A percentile compares a stretch with the other conserved stretches of the same genome.
phyloP scores from a whole-genome alignment of 2,329 filamentous ascomycete genomes.

The Colletotrichum theobromicola region DNA sequence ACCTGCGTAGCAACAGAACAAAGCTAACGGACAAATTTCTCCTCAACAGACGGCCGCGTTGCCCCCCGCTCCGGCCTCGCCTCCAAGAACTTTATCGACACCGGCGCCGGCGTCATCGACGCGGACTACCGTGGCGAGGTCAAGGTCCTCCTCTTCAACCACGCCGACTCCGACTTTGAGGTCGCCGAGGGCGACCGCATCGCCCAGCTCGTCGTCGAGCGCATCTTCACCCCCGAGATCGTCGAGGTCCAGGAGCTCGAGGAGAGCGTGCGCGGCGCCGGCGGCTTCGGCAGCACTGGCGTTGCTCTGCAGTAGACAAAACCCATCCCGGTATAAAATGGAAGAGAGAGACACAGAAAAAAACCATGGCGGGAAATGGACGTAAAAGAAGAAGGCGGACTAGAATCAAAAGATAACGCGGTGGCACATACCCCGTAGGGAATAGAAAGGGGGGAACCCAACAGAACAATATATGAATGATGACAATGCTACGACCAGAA shows the following conservation, averaged over 20 bases:
- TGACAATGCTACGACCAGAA: slow-evolving; percentile 10
- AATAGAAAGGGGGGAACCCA: neutral
- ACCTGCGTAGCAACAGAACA: neutral
- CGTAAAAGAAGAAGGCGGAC: neutral
- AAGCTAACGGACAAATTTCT: neutral
- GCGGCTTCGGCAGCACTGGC: slow-evolving; percentile 91
- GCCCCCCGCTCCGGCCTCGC: slow-evolving; percentile 92
- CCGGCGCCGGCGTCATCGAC: slow-evolving; percentile 95
- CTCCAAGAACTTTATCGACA: slow-evolving; percentile 94
- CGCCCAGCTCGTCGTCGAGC: slow-evolving; percentile 92
- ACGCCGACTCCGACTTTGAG: slow-evolving; percentile 80
- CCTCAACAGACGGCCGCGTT: slow-evolving; percentile 76
- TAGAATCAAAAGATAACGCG: neutral
- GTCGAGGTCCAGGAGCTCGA: slow-evolving; percentile 88
- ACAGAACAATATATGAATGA: slow-evolving; percentile 12
- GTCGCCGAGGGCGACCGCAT: slow-evolving; percentile 88
- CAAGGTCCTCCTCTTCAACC: slow-evolving; percentile 95
- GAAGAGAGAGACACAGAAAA: neutral
- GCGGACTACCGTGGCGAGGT: slow-evolving; percentile 95
- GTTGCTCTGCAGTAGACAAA: slow-evolving; percentile 15
- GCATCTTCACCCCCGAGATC: slow-evolving; percentile 92
- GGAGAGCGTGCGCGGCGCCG: slow-evolving; percentile 87
- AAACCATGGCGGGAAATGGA: neutral
- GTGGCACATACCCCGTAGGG: neutral
- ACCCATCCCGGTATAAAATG: neutral